Evolutionary conservation across 2,329 filamentous ascomycete genomes (phyloP).

Genomic region (Aspergillus sp.): DNA sequence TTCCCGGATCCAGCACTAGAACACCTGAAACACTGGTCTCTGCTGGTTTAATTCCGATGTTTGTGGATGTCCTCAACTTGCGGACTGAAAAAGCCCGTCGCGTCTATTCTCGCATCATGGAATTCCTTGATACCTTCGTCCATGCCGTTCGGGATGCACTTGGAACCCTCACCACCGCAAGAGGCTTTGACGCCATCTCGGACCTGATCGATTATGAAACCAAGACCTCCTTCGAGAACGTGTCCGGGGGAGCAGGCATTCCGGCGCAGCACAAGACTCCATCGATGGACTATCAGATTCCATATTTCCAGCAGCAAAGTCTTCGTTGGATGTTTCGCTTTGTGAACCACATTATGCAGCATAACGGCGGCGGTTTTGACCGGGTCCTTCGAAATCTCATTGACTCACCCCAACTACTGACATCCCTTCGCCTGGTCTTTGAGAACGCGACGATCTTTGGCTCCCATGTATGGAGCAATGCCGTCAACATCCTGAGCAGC

Average conservation of each 20-base stretch:
- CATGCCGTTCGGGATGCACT: conserved; percentile 84
- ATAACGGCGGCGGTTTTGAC: conserved; percentile 81
- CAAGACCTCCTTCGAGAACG: conserved; percentile 64
- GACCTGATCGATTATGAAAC: conserved; percentile 81
- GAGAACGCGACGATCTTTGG: conserved; percentile 78
- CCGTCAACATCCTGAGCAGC: conserved; percentile 85
- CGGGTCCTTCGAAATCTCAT: conserved; percentile 88
- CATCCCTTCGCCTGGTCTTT: conserved; percentile 76
- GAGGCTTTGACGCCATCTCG: conserved; percentile 87
- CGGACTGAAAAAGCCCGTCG: conserved; percentile 79
- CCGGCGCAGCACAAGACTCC: conserved; percentile 70
- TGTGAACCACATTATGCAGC: conserved; percentile 88
- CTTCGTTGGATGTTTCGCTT: conserved; percentile 94
- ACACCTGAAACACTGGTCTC: conserved; percentile 82
- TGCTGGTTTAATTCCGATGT: conserved; percentile 82
- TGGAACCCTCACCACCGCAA: conserved; percentile 74
- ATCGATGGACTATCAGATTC: conserved; percentile 88
- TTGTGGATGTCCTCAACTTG: conserved; percentile 83
- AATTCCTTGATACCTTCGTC: conserved; percentile 84
- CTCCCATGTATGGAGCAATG: conserved; percentile 92
- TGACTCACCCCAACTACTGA: conserved; percentile 82
- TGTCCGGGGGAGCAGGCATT: conserved; percentile 70
- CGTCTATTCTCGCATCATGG: conserved; percentile 78
- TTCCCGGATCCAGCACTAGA: conserved; percentile 69
- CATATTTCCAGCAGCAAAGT: conserved; percentile 89